A percentile compares a stretch with the other conserved stretches of the same genome.
phyloP scores from a whole-genome alignment of 1,284 basidiomycete genomes.

The Puccinia coronata region DNA sequence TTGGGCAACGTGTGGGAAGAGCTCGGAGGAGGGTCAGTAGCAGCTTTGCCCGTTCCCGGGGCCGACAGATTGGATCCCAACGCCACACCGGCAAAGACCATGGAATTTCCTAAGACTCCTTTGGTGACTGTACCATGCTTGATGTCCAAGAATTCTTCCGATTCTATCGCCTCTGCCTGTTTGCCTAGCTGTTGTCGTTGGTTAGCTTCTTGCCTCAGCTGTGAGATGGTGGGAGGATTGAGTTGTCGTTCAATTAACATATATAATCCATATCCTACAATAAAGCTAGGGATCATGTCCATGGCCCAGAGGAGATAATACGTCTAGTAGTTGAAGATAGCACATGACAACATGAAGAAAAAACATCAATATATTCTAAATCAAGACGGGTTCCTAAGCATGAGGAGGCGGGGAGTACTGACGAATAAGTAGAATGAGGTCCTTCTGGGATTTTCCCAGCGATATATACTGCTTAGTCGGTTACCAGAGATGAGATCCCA shows the following conservation, averaged over 20 bases:
- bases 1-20: conserved; percentile 22
- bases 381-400: too few relatives aligned
- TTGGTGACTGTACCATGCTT: conserved; percentile 16
- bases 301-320: conserved; percentile 43
- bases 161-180: conserved; percentile 31
- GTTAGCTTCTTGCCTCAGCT: conserved; percentile 37
- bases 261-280: conserved; percentile 42
- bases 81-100: conserved; percentile 31
- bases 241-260: conserved; percentile 30
- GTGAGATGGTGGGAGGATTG: conserved; percentile 38
- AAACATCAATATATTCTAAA: not conserved
- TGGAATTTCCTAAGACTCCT: conserved; percentile 29
- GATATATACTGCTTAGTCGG: conserved; percentile 30
- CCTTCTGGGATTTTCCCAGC: conserved; percentile 34
- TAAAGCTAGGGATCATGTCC: conserved; percentile 45
- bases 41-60: not conserved
- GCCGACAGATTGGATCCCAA: conserved; percentile 3
- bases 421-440: conserved; percentile 33
- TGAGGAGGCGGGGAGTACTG: not conserved
- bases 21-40: not conserved
- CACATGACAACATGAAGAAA: too few relatives aligned
- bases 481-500: conserved; percentile 19
- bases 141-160: conserved; percentile 11
- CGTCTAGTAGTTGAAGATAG: too few relatives aligned
- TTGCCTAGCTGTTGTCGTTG: conserved; percentile 30